phyloP scores from a whole-genome alignment of 148 eudicot genomes.

The Heliosperma pusillum region DNA sequence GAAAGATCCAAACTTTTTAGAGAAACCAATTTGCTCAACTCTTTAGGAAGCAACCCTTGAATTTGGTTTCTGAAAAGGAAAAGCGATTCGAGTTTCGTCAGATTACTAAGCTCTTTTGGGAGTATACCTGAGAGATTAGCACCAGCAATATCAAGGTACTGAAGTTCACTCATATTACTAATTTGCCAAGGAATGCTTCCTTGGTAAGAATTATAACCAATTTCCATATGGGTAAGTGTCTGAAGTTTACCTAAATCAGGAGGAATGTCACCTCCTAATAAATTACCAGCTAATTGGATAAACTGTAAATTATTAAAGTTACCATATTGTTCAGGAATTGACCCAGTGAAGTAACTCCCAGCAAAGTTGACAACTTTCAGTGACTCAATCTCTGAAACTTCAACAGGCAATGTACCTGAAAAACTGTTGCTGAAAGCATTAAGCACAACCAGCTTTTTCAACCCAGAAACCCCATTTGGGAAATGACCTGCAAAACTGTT shows the following conservation, averaged over 20 bases:
- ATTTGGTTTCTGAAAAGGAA: constrained; percentile 84
- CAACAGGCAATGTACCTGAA: constrained; percentile 66
- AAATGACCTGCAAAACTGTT: constrained; percentile 85
- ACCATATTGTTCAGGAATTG: constrained; percentile 82
- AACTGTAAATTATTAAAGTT: constrained; percentile 58
- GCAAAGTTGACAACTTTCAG: constrained; percentile 76
- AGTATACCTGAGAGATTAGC: constrained; percentile 78
- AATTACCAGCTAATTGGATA: constrained; percentile 86
- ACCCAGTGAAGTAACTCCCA: constrained; percentile 93
- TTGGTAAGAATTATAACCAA: constrained; percentile 79
- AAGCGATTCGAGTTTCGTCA: constrained; percentile 72
- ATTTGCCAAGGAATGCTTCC: constrained; percentile 75
- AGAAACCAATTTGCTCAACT: constrained; percentile 50
- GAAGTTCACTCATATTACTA: constrained; percentile 78
- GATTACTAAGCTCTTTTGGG: constrained; percentile 57
- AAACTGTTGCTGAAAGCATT: constrained; percentile 99
- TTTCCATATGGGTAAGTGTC: constrained; percentile 84
- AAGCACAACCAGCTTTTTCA: constrained; percentile 49
- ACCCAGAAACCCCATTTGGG: constrained; percentile 65
- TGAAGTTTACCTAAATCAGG: constrained; percentile 61
- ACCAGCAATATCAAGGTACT: constrained; percentile 93
- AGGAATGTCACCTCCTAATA: constrained; percentile 63
- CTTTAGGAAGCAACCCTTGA: constrained; percentile 59
- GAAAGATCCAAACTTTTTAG: constrained; percentile 90
- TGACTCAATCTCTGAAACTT: constrained; percentile 52